Conservation (phyloP, 345 rosid genomes). For the Microthlaspi erraticum region DNA sequence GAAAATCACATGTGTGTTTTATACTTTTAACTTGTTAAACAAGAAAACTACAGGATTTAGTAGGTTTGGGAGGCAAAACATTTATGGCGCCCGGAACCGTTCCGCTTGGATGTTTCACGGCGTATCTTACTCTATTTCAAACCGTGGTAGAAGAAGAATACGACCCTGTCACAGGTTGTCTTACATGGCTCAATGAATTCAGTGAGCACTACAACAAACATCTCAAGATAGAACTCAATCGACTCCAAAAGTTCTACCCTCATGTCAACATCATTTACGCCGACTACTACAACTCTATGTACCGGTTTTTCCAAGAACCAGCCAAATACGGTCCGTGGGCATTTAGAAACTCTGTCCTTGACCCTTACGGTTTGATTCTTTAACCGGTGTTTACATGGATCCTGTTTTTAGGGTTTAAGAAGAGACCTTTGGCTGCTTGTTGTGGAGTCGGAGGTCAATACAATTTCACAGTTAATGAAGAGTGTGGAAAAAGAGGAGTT, state of each 20-base stretch:
- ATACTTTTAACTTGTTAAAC: background rate
- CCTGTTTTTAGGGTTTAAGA: constrained; percentile 44
- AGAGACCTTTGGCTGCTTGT: constrained; percentile 44
- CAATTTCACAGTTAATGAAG: constrained; percentile 38
- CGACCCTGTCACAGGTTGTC: constrained; percentile 52
- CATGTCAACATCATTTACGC: constrained; percentile 46
- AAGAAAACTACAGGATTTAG: constrained; percentile 46
- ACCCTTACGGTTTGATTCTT: background rate
- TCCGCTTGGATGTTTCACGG: constrained; percentile 49
- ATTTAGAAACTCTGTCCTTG: background rate
- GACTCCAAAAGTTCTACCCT: constrained; percentile 44
- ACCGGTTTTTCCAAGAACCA: constrained; percentile 44
- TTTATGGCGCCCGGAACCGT: constrained; percentile 56
- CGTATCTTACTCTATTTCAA: constrained; percentile 43
- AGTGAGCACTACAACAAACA: constrained; percentile 47
- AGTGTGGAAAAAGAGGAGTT: constrained; percentile 39
- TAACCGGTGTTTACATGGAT: background rate
- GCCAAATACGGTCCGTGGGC: constrained; percentile 45
- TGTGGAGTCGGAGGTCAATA: constrained; percentile 55
- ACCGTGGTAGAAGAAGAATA: constrained; percentile 25
- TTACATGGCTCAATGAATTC: constrained; percentile 50
- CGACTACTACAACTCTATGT: constrained; percentile 45
- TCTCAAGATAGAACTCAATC: constrained; percentile 41
- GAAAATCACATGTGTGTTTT: background rate
- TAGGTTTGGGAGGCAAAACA: constrained; percentile 49